Percentiles rank a stretch among this genome's conserved stretches.
phyloP scores from a whole-genome alignment of 805 yeast species.

The Cyberlindnera amylophila region DNA sequence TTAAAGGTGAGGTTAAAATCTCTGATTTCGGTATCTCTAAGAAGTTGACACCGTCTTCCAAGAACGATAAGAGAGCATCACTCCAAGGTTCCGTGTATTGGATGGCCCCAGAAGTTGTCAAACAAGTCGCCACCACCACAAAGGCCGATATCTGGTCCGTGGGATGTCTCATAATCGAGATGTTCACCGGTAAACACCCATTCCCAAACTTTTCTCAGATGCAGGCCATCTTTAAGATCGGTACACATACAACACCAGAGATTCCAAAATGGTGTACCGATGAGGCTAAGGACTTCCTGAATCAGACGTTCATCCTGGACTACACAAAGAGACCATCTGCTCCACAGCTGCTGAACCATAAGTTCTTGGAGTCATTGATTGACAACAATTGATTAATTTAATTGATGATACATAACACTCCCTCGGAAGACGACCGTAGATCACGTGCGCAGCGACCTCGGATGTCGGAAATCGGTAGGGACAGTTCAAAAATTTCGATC shows the following conservation, averaged over 20 bases:
- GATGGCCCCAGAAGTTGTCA: slow-evolving; percentile 99
- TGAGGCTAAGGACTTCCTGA: slow-evolving; percentile 64
- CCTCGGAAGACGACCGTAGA: not conserved
- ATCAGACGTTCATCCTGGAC: slow-evolving; percentile 69
- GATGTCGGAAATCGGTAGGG: no score
- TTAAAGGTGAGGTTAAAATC: slow-evolving; percentile 76
- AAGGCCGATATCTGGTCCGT: slow-evolving; percentile 98
- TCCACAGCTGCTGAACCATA: slow-evolving; percentile 57
- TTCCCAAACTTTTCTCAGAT: slow-evolving; percentile 91
- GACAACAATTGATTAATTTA: not conserved
- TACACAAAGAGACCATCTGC: slow-evolving; percentile 74
- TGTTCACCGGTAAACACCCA: slow-evolving; percentile 96
- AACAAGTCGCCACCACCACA: slow-evolving; percentile 84
- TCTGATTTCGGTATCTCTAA: slow-evolving; percentile 85
- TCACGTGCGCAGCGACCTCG: no score
- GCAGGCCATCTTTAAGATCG: slow-evolving; percentile 96
- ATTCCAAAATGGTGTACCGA: slow-evolving; percentile 71
- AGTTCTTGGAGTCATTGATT: slow-evolving; percentile 39
- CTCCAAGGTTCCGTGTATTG: slow-evolving; percentile 94
- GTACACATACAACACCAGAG: slow-evolving; percentile 77
- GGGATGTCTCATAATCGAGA: slow-evolving; percentile 90
- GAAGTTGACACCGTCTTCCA: slow-evolving; percentile 48
- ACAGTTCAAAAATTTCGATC: no score
- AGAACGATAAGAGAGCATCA: slow-evolving; percentile 61
- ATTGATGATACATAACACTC: no score